Base-by-base conservation (phyloP, 805 yeast genomes). In the Pichia nakasei region DNA sequence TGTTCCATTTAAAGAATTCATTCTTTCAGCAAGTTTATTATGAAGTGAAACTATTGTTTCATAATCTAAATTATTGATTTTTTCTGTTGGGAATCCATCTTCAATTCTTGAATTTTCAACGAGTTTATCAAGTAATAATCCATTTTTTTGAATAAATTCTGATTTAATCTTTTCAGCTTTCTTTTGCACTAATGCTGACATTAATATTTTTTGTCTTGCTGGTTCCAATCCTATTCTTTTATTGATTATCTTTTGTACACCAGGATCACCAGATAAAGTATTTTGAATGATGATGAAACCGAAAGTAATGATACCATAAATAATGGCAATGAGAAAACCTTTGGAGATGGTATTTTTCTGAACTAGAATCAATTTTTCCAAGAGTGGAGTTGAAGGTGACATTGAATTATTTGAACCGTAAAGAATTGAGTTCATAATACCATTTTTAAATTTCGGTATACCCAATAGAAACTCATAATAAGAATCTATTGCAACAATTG, bases 251-350 rank as follows among this genome's bases (percentile, higher is more conserved):
- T 76, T 78, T 24, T 66, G 60, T 57, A 80, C 82, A 0, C 86
- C 87, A 39, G 79, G 78, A 57, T 84, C 94, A 43, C 78, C 66
- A 1, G 76, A 75, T 15, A 83, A 82, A 77, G 83, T 78, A 52
- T 82, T 88, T 56, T 81, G 83, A 19, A 59, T 52, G 4, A 56
- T 50, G 1, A 56, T 35, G 35, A 52, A 39, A 5, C 54, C 47
- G 5, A 54, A 53, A 3, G 55, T 39, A 1, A 48, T 22, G 46
- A 44, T 59, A 29, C 49, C 64, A 58, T 48, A 58, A 46, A 41
- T 35, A 12, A 45, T 13, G 9, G 49, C 40, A 8, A 53, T 45
- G 9, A 37, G 26, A 11, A 24, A 52, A 29, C 57, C 63, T 19
- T 41, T 50, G 8, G 20, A 15, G 5, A 32, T 17, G 6, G 20